These are phyloP conservation scores for Urtica urens DNA, from an alignment of 306 rosid genomes.

Conservation along the genomic window DNA sequence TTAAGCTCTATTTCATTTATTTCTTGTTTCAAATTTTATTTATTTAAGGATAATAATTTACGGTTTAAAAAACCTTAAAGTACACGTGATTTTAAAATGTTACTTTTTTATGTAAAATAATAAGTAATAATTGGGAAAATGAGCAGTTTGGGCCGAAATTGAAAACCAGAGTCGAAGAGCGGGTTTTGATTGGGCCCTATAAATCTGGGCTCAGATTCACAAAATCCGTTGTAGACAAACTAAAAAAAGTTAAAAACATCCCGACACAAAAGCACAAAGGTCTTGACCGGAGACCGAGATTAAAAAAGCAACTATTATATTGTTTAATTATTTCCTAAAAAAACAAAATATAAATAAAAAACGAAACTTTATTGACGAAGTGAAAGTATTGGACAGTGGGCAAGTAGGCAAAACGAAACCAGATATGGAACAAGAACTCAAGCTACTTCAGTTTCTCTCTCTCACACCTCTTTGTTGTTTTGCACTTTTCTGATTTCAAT, in stretches of 20 bases:
- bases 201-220: conserved; percentile 8
- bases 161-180: neutral
- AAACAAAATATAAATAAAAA: neutral
- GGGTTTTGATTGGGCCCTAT: conserved; percentile 4
- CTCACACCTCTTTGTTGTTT: neutral
- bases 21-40: too few relatives aligned
- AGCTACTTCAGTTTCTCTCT: conserved; percentile 6
- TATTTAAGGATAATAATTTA: too few relatives aligned
- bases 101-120: neutral
- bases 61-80: too few relatives aligned
- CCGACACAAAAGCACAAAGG: conserved; percentile 18
- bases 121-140: neutral
- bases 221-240: neutral
- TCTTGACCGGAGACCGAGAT: conserved; percentile 1
- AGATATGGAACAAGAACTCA: conserved; percentile 4
- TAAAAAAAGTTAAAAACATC: neutral
- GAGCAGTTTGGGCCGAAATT: neutral
- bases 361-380: neutral
- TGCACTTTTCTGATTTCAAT: conserved; percentile 11
- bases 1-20: too few relatives aligned
- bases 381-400: neutral
- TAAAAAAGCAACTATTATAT: neutral
- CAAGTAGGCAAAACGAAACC: conserved; percentile 10
- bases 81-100: too few relatives aligned
- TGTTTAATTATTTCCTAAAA: neutral